Evolutionary conservation across 805 yeast species (phyloP), one percentile per base, ranked within the genome.

Genomic region (Kodamaea kakaduensis): DNA sequence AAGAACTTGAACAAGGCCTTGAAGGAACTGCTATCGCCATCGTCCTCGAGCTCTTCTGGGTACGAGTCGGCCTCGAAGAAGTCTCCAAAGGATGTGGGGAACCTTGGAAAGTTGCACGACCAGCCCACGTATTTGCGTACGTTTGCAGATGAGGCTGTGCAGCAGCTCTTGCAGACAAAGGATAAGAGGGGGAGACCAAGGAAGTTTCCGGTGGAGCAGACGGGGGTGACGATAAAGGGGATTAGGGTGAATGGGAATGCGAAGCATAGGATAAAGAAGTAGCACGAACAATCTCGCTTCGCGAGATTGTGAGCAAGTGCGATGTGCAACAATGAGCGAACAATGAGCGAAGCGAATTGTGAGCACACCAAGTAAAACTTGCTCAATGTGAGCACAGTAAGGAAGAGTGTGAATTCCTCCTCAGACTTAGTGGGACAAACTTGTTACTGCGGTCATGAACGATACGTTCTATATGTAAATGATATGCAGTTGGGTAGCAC

Each of bases 121-220:
- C 59, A 59, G 40, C 61, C 62, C 1, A 46, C 60, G 5, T 50
- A 50, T 31, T 41, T 56, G 43, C 45, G 59, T 17, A 55, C 48
- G 9, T 51, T 56, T 30, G 58, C 52, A 17, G 59, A 56, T 24
- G 62, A 54, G 21, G 65, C 59, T 9, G 61, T 60, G 42, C 38
- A 61, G 41, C 56, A 59, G 38, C 51, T 65, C 20, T 46, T 67
- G 17, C 51, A 54, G 34, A 64, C 54, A 47, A 66, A 72, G 47
- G 66, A 69, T 53, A 58, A 64, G 52, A 38, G 76, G 25, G 78
- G 78, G 9, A 56, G 78, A 43, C 77, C 77, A 2, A 56, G 76
- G 44, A 72, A 72, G 45, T 66, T 66, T 36, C 71, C 75, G 1
- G 52, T 64, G n/a, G 73, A 65, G 38, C 66, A 64, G 37, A 62